Base-by-base conservation (phyloP, 305 asterid genomes). In the Fraxinus velutina region DNA sequence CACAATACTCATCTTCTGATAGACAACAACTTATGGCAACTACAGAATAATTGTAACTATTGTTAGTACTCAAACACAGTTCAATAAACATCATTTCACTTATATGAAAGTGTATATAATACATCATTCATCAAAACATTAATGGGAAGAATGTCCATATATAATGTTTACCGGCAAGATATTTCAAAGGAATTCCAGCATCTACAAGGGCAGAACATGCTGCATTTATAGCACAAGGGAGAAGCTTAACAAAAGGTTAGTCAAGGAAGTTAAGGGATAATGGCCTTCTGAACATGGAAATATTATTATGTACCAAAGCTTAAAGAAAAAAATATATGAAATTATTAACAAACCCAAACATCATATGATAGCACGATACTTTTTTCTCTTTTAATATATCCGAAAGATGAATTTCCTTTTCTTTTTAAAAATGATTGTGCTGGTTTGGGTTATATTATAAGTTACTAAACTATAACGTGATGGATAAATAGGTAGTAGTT, bases 221-320 rank as follows among this genome's bases (percentile, higher is more conserved):
- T 66, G 97, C 98, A 78, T 95, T 95, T 81, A 93, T 88, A 73
- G 98, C 99, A 89, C 97, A 95, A 21, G 97, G 96, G 62, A 95
- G 93, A 88, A 95, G 98, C 99, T 93, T 86, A 76, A 83, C 77
- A 83, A 84, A 79, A 78, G 76, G 79, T 70, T 76, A 81, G 91
- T 93, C 88, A 93, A 95, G 92, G 97, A 93, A 85, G 80, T 74
- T 47, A 44, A 55, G 13, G 39, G 79, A 36, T 77, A 66, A 24
- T 19, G 70, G 74, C 77, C 75, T 79, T 72, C 33, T 75, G 15
- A 62, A 62, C 71, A 17, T 12, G 10, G 30, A 10, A 57, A 5
- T 17, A 60, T 60, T 60, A 21, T 5, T 27, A 62, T 19, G 71
- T 21, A 2, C 13, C 36, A 29, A 50, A 1, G 3, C 73, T 66